A percentile compares a stretch with the other conserved stretches of the same genome.
Evolutionary conservation across 148 eudicot genomes (phyloP).

Genomic region (Chenopodium suecicum): DNA sequence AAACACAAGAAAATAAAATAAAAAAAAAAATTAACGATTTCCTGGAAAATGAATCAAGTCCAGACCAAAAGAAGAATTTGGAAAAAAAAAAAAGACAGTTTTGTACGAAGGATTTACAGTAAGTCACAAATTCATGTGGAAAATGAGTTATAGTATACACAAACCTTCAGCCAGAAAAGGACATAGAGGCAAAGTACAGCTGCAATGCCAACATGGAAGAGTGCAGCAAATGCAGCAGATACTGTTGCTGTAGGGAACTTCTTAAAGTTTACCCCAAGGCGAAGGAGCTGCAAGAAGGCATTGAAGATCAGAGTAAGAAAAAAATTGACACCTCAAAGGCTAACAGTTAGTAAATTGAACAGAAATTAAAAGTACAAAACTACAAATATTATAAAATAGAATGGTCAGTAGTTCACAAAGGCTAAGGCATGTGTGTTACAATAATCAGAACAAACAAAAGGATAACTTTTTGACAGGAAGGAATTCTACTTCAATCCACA

Average conservation of each 20-base stretch:
- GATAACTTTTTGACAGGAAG: background rate
- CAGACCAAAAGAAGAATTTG: background rate
- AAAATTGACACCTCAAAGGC: background rate
- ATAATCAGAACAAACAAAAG: background rate
- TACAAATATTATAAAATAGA: background rate
- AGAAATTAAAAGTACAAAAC: background rate
- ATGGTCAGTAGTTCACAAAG: background rate
- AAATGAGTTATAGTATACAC: background rate
- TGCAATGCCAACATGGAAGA: conserved; percentile 83
- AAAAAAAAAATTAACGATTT: no score
- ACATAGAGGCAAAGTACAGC: conserved; percentile 70
- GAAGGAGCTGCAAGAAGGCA: conserved; percentile 51
- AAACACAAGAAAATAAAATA: background rate
- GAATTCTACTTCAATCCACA: background rate
- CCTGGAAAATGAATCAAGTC: background rate
- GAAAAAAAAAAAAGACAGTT: background rate
- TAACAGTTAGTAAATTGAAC: background rate
- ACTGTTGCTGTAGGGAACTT: conserved; percentile 73
- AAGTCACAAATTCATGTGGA: background rate
- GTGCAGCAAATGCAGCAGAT: conserved; percentile 67
- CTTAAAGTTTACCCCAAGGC: conserved; percentile 76
- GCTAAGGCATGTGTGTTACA: background rate
- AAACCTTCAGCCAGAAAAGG: conserved; percentile 93
- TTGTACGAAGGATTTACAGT: background rate
- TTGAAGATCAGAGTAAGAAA: background rate